Evolutionary conservation across 768 basidiomycete genomes (phyloP), one percentile per base, ranked within the genome.

Genomic region (Suillus decipiens): DNA sequence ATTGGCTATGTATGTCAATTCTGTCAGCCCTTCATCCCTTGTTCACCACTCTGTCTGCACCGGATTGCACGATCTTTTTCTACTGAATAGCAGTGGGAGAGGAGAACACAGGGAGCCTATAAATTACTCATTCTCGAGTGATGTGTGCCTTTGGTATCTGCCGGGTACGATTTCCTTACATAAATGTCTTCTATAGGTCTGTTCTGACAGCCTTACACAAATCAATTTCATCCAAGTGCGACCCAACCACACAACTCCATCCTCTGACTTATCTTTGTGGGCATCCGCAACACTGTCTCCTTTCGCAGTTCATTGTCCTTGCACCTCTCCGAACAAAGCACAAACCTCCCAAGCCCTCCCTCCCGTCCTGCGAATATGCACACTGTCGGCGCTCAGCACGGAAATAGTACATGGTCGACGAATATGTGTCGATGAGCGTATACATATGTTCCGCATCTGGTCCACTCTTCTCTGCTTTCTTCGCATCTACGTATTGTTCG

Each of bases 281-380:
- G 68, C 69, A 69, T 67, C 48, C 68, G 59, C 36, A 69, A n/a
- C 17, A 70, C 69, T 2, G 58, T 62, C 62, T 70, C 69, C 47
- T 70, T 70, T 15, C 63, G 69, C 36, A 37, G 10, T 11, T 37
- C 36, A 37, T 37, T 37, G 7, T 37, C 36, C 8, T 37, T 37
- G 36, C n/a, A 70, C 9, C 42, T 68, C 62, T 70, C 69, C 45
- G 69, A 70, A 50, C 69, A 70, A 41, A 70, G 50, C 14, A 70
- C 66, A 47, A 70, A 70, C 55, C 69, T 41, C n/a, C 69, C 69
- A 12, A 70, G 39, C n/a, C 69, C 69, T 3, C 69, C 69, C 31
- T 37, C 36, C 10, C 36, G 11, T 37, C 36, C 36, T 37, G 36
- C 36, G 36, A 10, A 37, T 37, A 37, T 37, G 36, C 36, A 37